Conservation (phyloP, 164 flowering plant species). For the Aristolochia californica region DNA sequence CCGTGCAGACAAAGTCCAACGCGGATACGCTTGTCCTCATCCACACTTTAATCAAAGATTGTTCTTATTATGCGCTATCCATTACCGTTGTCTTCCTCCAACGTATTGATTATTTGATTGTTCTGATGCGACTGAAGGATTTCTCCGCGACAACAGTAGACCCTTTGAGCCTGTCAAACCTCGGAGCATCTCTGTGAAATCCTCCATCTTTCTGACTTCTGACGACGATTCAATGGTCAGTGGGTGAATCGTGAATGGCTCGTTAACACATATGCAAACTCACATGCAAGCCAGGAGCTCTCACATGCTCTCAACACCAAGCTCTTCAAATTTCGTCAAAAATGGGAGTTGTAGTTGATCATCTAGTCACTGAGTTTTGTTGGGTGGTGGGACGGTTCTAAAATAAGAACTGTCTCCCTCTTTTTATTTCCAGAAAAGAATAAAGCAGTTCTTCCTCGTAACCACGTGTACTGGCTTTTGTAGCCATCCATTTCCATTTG, state of each 20-base stretch:
- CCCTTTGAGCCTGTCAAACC: no score
- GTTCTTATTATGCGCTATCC: conserved; percentile 1
- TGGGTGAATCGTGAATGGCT: no score
- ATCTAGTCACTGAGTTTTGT: conserved; percentile 2
- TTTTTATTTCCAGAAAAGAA: no score
- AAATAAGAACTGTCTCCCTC: neutral
- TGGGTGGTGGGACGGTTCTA: conserved; percentile 2
- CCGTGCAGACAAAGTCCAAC: conserved; percentile 5
- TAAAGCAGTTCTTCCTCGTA: neutral
- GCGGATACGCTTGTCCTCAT: conserved; percentile 4
- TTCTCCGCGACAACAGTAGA: neutral
- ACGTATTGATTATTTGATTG: no score
- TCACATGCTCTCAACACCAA: no score
- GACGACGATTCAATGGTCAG: no score
- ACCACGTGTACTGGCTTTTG: neutral
- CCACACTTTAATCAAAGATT: neutral
- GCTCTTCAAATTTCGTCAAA: no score
- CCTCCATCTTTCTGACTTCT: no score
- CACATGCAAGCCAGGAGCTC: neutral
- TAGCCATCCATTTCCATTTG: neutral
- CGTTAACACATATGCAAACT: neutral
- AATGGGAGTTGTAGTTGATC: no score
- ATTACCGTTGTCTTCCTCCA: neutral
- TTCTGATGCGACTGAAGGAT: neutral
- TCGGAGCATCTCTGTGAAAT: no score